These are phyloP conservation scores for Vaccinium myrtillus DNA, from an alignment of 148 eudicot genomes.

Conservation along the genomic window DNA sequence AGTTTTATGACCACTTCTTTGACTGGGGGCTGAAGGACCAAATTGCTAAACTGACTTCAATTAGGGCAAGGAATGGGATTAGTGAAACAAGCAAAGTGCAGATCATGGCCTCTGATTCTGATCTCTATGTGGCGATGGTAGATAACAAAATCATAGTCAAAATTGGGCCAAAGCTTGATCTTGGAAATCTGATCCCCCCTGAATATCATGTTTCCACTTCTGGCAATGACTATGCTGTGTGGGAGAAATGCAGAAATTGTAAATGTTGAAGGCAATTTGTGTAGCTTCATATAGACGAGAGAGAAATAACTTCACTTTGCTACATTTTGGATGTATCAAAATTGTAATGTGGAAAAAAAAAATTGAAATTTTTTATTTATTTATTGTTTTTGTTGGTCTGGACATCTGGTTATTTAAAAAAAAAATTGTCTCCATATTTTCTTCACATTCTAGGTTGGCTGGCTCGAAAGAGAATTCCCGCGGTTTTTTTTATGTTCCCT, in stretches of 20 bases:
- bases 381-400: no score
- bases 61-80: constrained; percentile 49
- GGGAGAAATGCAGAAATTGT: constrained; percentile 34
- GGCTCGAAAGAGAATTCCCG: no score
- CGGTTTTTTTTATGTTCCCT: no score
- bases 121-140: constrained; percentile 57
- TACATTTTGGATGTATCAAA: neutral
- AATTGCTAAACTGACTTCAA: constrained; percentile 35
- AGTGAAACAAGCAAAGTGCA: constrained; percentile 40
- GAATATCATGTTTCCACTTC: constrained; percentile 36
- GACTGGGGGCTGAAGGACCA: constrained; percentile 67
- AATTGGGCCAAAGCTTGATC: constrained; percentile 48
- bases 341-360: neutral
- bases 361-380: no score
- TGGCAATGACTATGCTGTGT: constrained; percentile 50
- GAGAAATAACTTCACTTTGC: neutral
- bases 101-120: constrained; percentile 56
- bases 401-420: no score
- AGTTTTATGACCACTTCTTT: constrained; percentile 68
- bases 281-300: neutral
- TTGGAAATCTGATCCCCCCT: constrained; percentile 52
- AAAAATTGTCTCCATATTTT: neutral
- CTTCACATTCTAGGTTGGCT: no score
- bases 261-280: neutral
- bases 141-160: constrained; percentile 45